Base-by-base conservation (phyloP, 78 protist species). In the Chrysochromulina parva region DNA sequence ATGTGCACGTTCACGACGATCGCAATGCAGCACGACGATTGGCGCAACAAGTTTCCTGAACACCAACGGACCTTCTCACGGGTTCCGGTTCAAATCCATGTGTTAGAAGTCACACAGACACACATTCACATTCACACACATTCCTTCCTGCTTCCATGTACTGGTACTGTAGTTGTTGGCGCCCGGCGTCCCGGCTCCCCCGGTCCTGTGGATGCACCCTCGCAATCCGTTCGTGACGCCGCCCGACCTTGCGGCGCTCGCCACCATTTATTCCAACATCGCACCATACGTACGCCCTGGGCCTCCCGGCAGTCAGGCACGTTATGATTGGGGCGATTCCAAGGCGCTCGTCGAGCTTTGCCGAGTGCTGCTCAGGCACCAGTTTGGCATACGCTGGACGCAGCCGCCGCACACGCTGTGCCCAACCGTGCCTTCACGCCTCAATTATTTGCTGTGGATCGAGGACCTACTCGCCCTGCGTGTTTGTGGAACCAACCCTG, bases 371-470 rank as follows among this genome's bases (percentile, higher is more conserved):
- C 66, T 81, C 53, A 0, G 0, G 52, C n/a, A 17, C 69, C 67
- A 81, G 22, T 81, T 81, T 55, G 88, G 66, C 66, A 13, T 81
- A 6, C 88, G 88, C 16, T 52, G 60, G 88, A 14, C 54, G 60
- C 85, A 52, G 6, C 85, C 85, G 2, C 16, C 57, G n/a, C 17
- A 22, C 38, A 57, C n/a, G 19, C 85, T 78, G 26, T 48, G 55
- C 60, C 85, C 85, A 3, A 48, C 62, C 17, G 85, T 78, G 16
- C 55, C 85, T 10, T 53, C 55, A 16, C 55, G 85, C 38, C 60
- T 78, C 47, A 78, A 78, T 53, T 78, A 78, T 60, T 60, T 78
- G 2, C 59, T 78, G 85, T 78, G 85, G 85, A 6, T 78, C 48
- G 48, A 78, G 85, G 85, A 78, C 19, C 20, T 78, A 7, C 55